Base-by-base conservation (phyloP, 2,329 filamentous ascomycete genomes). In the Aaosphaeria pasadenensis region DNA sequence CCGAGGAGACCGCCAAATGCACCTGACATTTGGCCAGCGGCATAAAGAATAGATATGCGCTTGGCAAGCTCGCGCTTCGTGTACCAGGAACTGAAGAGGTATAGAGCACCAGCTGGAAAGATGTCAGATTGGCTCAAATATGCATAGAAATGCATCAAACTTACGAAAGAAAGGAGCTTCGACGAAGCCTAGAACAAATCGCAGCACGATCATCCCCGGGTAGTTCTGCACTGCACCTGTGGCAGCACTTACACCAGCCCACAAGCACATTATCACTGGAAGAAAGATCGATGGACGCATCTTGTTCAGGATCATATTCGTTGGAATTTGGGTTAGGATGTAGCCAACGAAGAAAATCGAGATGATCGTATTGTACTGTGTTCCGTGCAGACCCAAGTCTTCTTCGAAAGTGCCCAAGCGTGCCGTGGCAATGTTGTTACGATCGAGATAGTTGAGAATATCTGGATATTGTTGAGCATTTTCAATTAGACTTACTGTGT, bases 321-420 rank as follows among this genome's bases (percentile, higher is more conserved):
- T 43, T 24, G 45, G 45, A 11, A 47, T n/a, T 47, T 47, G 45
- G 5, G 40, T 47, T 13, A 47, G 32, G 39, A 47, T 30, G 39
- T 47, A 24, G 17, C 17, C 17, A 24, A 13, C 39, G 24, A 7
- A 46, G 17, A 46, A 5, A 9, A 39, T 39, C 3, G 48, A 85
- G 72, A 39, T 44, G 5, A 45, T 84, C 66, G 52, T 63, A 36
- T 62, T 62, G 39, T 69, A 69, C 45, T 69, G 58, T 1, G 60
- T 68, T 11, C 60, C 50, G 48, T 55, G 51, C 51, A 69, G 59
- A 7, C 39, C 42, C 9, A 69, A 48, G 49, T 69, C 62, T 42
- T 64, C 59, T 43, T 68, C 57, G 5, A 70, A 50, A 17, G 63
- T 63, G 30, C 63, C 60, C 11, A 70, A 54, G 44, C 64, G 57